Evolutionary conservation across 2,329 filamentous ascomycete species (phyloP).

Genomic region (Hypomyces perniciosus): DNA sequence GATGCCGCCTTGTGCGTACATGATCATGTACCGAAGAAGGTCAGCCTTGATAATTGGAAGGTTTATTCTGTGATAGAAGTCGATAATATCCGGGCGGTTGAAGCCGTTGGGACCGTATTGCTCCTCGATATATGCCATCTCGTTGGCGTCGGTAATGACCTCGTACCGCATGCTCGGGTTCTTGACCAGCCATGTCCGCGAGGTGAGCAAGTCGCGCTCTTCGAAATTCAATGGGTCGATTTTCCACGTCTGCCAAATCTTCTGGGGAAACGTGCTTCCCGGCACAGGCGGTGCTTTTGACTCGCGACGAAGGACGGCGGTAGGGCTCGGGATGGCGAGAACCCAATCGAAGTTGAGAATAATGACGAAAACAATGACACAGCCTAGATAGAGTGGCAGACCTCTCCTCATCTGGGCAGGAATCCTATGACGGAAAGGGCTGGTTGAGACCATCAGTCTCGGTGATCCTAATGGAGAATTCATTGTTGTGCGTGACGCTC

Average conservation of each 20-base stretch:
- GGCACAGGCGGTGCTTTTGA: slow-evolving; percentile 10
- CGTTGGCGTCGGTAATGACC: slow-evolving; percentile 63
- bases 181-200: slow-evolving; percentile 59
- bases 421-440: slow-evolving; percentile 12
- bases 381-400: slow-evolving; percentile 40
- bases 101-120: slow-evolving; percentile 60
- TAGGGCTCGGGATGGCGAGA: slow-evolving; percentile 22
- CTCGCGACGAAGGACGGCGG: slow-evolving; percentile 15
- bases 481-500: slow-evolving; percentile 17
- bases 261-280: slow-evolving; percentile 48
- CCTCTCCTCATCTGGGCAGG: slow-evolving; percentile 29
- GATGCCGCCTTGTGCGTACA: slow-evolving; percentile 71
- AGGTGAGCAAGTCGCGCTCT: slow-evolving; percentile 52
- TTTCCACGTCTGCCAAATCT: slow-evolving; percentile 77
- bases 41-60: slow-evolving; percentile 61
- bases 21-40: slow-evolving; percentile 62
- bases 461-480: slow-evolving; percentile 31
- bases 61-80: slow-evolving; percentile 53
- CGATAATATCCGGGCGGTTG: slow-evolving; percentile 60
- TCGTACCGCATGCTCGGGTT: slow-evolving; percentile 64
- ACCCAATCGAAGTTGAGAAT: slow-evolving; percentile 40
- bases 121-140: slow-evolving; percentile 60
- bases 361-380: slow-evolving; percentile 39
- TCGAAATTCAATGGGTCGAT: slow-evolving; percentile 61
- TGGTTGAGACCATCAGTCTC: slow-evolving; percentile 31